Base-by-base conservation (phyloP, 768 basidiomycete species). In the Asterophora parasitica region DNA sequence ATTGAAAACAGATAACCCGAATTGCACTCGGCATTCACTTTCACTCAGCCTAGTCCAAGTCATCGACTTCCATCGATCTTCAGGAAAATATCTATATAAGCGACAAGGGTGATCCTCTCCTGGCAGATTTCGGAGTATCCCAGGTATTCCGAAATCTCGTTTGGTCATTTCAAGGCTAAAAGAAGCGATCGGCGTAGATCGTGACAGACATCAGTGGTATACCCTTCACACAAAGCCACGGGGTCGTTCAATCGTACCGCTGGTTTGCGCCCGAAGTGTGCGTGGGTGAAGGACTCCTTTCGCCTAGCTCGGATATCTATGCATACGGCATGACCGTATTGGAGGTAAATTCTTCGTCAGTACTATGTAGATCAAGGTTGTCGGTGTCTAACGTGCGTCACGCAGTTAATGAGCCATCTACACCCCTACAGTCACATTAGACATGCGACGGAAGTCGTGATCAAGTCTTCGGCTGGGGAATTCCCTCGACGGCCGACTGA, bases 251-350 rank as follows among this genome's bases (percentile, higher is more conserved):
- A 38, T 72, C 73, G 1, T 75, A 71, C 48, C 61, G 72, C 34
- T 80, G 79, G 75, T 70, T 79, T 47, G 78, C 80, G 17, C 80
- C 80, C 4, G 79, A 82, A 56, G 63, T 79, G 7, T 79, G 73
- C 52, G 61, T 68, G 43, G 76, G 75, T 11, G 68, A 72, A 53
- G 78, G 75, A 5, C 67, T 68, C 4, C 61, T 82, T 19, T 76
- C 75, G 0, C 63, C 65, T 5, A 62, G 63, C 26, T 73, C 77
- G 11, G 79, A 82, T 55, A 69, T 82, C 11, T 82, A 79, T 49
- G 71, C 80, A 8, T 73, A 70, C 26, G 77, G 65, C 7, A 82
- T 82, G 79, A 80, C 79, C 1, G 65, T 78, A 31, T 63, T 82
- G 12, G 80, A 82, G 71, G 79, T 76, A 50, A 36, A 54, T 16